Evolutionary conservation across 106 monocot species (phyloP), one percentile per base, ranked within the genome.

Genomic region (Cymbidium sinense): DNA sequence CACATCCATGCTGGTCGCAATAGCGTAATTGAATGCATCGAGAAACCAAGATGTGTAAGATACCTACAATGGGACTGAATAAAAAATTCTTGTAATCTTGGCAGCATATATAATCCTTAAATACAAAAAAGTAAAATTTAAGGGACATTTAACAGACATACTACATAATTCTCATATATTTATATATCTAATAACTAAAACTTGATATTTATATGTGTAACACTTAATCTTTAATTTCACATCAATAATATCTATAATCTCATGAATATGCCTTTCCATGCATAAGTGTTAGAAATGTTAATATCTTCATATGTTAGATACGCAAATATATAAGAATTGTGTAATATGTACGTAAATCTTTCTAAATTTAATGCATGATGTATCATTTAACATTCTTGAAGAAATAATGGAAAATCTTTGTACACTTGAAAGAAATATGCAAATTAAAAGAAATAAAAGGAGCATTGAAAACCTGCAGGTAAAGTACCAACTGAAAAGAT

Each of bases 21-120:
- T 99, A 55, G 99, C 99, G 86, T 99, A 99, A 83, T 99, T 99
- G 86, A 99, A 99, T 81, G 99, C 99, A 88, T 99, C 99, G 29
- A 99, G 89, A 89, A 99, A 99, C 99, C 99, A 99, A 70, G 95
- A 95, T 29, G 99, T 99, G 85, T 99, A 99, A 55, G 99, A 99
- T 73, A 99, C 92, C 99, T 99, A 95, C 92, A 99, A 83, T 84
- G 64, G 92, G 80, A 77, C 90, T 93, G 91, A 93, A 95, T 78
- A 82, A 79, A 84, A 78, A 84, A 83, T 90, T 98, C 70, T 94
- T 86, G 92, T 72, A 82, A 87, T 87, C 78, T 80, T 70, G 83
- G 72, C 70, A 83, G 41, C 31, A 75, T 23, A 76, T 64, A 54
- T 34, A 76, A 82, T 72, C 54, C 20, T 17, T 21, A 17, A 28